Percentiles rank a stretch among this genome's conserved stretches.
Evolutionary conservation across 129 eudicot genomes (phyloP).

Genomic region (Mikania micrantha): DNA sequence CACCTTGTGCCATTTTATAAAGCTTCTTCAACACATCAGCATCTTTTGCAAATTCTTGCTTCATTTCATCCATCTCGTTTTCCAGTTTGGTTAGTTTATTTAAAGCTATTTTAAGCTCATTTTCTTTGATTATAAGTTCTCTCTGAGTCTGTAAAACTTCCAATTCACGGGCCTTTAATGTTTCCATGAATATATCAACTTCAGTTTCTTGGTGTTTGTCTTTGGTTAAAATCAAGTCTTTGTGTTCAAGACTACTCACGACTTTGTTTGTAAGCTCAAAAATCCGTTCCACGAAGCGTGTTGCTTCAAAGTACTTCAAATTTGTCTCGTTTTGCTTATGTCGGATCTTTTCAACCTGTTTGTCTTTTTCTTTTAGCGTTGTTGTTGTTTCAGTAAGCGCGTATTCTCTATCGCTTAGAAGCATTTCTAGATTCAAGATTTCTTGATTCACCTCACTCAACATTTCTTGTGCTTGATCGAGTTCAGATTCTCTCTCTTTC

Average conservation of each 20-base stretch:
- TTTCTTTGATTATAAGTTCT: conserved; percentile 54
- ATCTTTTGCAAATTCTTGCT: no score
- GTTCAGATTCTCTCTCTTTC: conserved; percentile 60
- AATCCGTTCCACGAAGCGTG: conserved; percentile 46
- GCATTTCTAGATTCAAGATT: conserved; percentile 43
- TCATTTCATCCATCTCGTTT: conserved; percentile 47
- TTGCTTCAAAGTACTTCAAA: conserved; percentile 59
- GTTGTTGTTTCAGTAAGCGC: conserved; percentile 45
- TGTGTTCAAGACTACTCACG: conserved; percentile 31
- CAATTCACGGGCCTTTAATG: conserved; percentile 56
- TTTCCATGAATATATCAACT: conserved; percentile 48
- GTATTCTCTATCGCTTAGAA: conserved; percentile 41
- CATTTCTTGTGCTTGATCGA: conserved; percentile 39
- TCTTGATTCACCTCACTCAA: conserved; percentile 53
- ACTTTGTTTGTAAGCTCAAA: conserved; percentile 55
- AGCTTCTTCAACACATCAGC: conserved; percentile 50
- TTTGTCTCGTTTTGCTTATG: conserved; percentile 43
- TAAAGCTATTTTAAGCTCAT: conserved; percentile 43
- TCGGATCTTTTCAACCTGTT: conserved; percentile 38
- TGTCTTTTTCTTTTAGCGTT: conserved; percentile 53
- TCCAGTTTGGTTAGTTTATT: conserved; percentile 49
- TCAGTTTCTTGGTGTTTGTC: conserved; percentile 61
- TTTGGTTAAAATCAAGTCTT: conserved; percentile 15
- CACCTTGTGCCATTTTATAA: conserved; percentile 46
- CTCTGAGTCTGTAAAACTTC: conserved; percentile 62